Evolutionary conservation across 805 yeast genomes (phyloP).

Genomic region (Starmerella lactis-condensi): DNA sequence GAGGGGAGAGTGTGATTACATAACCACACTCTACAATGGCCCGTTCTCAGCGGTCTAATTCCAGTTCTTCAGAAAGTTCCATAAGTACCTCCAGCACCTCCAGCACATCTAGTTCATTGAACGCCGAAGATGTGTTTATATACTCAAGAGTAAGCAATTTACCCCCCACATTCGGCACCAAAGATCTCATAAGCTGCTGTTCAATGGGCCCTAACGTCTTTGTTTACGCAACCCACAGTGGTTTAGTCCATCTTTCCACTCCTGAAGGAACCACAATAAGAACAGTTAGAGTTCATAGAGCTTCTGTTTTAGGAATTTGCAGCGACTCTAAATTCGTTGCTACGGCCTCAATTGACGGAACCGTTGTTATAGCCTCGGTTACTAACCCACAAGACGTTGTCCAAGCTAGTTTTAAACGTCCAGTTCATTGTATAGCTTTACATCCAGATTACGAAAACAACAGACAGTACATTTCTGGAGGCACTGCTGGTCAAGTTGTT

Average conservation of each 20-base stretch:
- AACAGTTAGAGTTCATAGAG: slow-evolving; percentile 66
- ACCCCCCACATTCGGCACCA: slow-evolving; percentile 50
- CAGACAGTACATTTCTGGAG: slow-evolving; percentile 65
- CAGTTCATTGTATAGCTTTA: slow-evolving; percentile 70
- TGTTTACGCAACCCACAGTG: slow-evolving; percentile 80
- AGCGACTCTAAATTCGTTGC: slow-evolving; percentile 62
- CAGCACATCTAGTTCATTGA: too few relatives aligned
- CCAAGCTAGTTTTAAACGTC: slow-evolving; percentile 70
- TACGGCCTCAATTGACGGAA: slow-evolving; percentile 86
- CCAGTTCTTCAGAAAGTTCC: too few relatives aligned
- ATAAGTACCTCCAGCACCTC: too few relatives aligned
- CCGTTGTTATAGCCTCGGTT: slow-evolving; percentile 63
- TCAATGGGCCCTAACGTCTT: slow-evolving; percentile 40
- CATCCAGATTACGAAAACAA: slow-evolving; percentile 48
- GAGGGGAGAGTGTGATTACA: too few relatives aligned
- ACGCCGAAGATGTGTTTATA: slow-evolving; percentile 35
- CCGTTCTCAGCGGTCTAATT: too few relatives aligned
- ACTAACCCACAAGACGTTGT: slow-evolving; percentile 41
- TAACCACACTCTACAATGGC: too few relatives aligned
- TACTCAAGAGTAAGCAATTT: slow-evolving; percentile 52
- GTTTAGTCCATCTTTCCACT: slow-evolving; percentile 49
- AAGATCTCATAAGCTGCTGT: slow-evolving; percentile 64
- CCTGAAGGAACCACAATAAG: slow-evolving; percentile 44
- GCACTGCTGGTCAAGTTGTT: slow-evolving; percentile 68
- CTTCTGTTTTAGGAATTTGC: slow-evolving; percentile 58